Percentiles rank a stretch among this genome's conserved stretches.
Conservation (phyloP, 2,329 filamentous ascomycete genomes). For the Penicillium brevicompactum region DNA sequence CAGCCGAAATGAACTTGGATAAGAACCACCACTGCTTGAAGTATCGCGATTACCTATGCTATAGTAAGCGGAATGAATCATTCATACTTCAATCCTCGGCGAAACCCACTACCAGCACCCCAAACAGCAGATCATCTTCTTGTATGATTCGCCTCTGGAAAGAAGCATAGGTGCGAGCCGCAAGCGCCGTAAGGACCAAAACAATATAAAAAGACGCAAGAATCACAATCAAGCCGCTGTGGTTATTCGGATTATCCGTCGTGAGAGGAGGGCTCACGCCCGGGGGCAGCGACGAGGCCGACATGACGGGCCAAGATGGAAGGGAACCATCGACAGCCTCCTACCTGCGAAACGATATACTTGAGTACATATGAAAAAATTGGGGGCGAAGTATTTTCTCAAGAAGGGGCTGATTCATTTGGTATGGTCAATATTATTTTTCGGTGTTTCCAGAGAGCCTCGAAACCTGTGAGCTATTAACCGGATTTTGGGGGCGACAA, state of each 20-base stretch:
- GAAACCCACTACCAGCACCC: slow-evolving; percentile 30
- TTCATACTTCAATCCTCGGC: background rate
- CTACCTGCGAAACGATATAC: background rate
- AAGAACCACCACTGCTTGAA: slow-evolving; percentile 4
- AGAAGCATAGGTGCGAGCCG: slow-evolving; percentile 45
- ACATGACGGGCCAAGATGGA: slow-evolving; percentile 1
- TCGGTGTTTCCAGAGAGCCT: background rate
- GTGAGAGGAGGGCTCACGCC: slow-evolving; percentile 37
- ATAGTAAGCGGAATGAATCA: background rate
- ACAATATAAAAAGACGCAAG: slow-evolving; percentile 41
- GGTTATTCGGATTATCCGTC: slow-evolving; percentile 39
- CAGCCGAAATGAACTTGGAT: slow-evolving; percentile 10
- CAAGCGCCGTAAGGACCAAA: slow-evolving; percentile 42
- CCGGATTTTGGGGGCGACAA: background rate
- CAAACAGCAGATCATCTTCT: slow-evolving; percentile 40
- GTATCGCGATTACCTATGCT: slow-evolving; percentile 2
- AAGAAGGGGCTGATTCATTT: background rate
- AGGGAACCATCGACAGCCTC: background rate
- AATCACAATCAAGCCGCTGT: slow-evolving; percentile 46
- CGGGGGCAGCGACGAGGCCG: background rate
- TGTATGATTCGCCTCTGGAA: slow-evolving; percentile 31
- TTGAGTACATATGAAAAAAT: background rate
- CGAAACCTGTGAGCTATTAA: background rate
- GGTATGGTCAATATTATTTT: background rate
- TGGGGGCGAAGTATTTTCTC: background rate